Evolutionary conservation across 495 filamentous ascomycete species (phyloP).

Genomic region (Penicillium bovifimosum): DNA sequence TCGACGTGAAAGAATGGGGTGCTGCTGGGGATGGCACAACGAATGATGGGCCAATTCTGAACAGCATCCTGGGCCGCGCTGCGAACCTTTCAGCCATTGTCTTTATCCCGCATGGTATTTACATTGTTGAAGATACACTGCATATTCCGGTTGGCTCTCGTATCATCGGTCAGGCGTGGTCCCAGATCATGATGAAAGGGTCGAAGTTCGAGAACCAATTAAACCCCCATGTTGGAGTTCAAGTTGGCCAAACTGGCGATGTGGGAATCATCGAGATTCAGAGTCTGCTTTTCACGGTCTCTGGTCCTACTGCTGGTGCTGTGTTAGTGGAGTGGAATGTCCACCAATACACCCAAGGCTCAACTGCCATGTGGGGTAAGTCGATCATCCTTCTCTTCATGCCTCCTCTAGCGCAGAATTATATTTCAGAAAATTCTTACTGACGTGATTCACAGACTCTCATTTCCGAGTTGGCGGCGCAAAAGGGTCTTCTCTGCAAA

Average conservation of each 20-base stretch:
- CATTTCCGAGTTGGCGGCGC: constrained; percentile 74
- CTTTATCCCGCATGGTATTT: constrained; percentile 81
- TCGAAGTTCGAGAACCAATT: constrained; percentile 55
- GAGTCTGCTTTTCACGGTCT: constrained; percentile 67
- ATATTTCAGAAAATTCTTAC: too few species aligned
- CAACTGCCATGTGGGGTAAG: constrained; percentile 64
- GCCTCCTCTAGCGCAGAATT: too few species aligned
- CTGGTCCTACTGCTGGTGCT: constrained; percentile 71
- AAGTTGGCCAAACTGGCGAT: constrained; percentile 69
- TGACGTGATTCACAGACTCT: constrained; percentile 43
- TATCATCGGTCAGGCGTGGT: constrained; percentile 80
- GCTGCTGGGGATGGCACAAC: constrained; percentile 50
- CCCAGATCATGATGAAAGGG: constrained; percentile 73
- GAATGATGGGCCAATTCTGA: constrained; percentile 51
- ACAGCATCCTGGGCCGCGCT: constrained; percentile 59
- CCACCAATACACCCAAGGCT: constrained; percentile 52
- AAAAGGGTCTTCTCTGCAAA: constrained; percentile 66
- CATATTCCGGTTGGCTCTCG: constrained; percentile 52
- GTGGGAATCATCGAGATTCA: constrained; percentile 68
- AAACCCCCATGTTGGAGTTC: constrained; percentile 67
- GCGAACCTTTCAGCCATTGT: constrained; percentile 42
- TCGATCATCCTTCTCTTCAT: too few species aligned
- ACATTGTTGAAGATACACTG: constrained; percentile 69
- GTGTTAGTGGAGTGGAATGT: constrained; percentile 85
- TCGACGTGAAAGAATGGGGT: constrained; percentile 49